Base-by-base conservation (phyloP, 805 yeast genomes). In the Candida michaelii region DNA sequence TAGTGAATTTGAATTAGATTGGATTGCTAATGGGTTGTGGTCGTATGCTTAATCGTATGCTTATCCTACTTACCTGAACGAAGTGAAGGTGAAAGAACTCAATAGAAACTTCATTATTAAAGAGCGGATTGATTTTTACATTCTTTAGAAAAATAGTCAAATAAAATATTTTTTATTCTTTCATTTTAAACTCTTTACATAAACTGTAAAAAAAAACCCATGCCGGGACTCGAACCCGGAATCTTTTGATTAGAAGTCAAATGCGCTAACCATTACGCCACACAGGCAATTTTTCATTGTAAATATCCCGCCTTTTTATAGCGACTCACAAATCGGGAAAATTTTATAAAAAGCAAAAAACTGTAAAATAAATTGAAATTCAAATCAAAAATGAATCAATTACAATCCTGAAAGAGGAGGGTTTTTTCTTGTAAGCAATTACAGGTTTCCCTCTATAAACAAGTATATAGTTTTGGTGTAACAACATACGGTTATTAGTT, bases 211-310 rank as follows among this genome's bases (percentile, higher is more conserved):
- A 38, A 41, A 45, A 50, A 63, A 63, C 69, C 69, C 69, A 65
- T 59, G 69, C 62, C 71, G 69, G 64, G 80, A 74, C 77, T 75
- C 80, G 80, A 75, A 75, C 80, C 77, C 80, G 74, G 74, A 75
- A 74, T 76, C 80, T 74, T 74, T 74, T 75, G 80, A 75, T 76
- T 74, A 75, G 80, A 75, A 75, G 79, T 76, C 79, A 76, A 75
- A 75, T 77, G 80, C 80, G 80, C 73, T 76, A 74, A 75, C 80
- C 80, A 75, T 76, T 76, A 73, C 79, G 80, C 80, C 73, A 75
- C 79, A 66, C 77, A 69, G 76, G 77, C 77, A 16, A 10, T 16
- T 17, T 36, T 25, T 7, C 24, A 2, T 5, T 23, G 19, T 14
- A 5, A 19, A 7, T 5, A 13, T 12, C 4, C 9, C 21, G 5